These are phyloP conservation scores for Cercospora sesami DNA, from an alignment of 2,329 filamentous ascomycete species.

Conservation along the genomic window DNA sequence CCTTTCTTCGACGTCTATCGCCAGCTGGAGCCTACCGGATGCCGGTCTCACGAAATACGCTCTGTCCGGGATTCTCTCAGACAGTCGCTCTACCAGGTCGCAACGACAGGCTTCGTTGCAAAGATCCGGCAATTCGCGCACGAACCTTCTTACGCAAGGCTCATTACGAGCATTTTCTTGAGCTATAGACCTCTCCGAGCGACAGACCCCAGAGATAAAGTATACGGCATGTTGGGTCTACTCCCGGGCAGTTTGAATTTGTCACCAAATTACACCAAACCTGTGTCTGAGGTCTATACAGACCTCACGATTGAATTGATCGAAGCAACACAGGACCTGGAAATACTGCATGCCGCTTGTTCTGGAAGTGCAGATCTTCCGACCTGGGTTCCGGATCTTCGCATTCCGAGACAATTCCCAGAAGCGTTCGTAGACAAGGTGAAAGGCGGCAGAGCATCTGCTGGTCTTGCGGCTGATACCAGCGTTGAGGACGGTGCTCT, in stretches of 20 bases:
- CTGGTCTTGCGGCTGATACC: neutral
- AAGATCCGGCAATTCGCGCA: neutral
- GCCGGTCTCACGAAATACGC: too few relatives aligned
- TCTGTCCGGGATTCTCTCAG: too few relatives aligned
- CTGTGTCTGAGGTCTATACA: neutral
- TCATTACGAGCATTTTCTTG: neutral
- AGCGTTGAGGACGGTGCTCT: neutral
- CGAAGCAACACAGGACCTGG: neutral
- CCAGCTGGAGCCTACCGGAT: too few relatives aligned
- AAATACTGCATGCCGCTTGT: slow-evolving; percentile 1
- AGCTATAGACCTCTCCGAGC: neutral
- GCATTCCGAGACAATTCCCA: neutral
- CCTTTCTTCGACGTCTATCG: too few relatives aligned
- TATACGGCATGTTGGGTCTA: slow-evolving; percentile 9
- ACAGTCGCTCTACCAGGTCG: too few relatives aligned
- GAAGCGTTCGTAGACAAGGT: neutral
- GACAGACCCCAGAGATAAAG: slow-evolving; percentile 2
- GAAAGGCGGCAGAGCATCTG: neutral
- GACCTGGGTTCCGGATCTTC: slow-evolving; percentile 2
- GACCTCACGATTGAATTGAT: neutral
- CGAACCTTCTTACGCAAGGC: neutral
- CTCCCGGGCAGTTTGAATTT: neutral
- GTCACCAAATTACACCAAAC: neutral
- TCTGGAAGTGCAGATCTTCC: neutral
- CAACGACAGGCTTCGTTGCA: neutral